Conservation (phyloP, 139 green algal species). For the Picochlorum sp. region DNA sequence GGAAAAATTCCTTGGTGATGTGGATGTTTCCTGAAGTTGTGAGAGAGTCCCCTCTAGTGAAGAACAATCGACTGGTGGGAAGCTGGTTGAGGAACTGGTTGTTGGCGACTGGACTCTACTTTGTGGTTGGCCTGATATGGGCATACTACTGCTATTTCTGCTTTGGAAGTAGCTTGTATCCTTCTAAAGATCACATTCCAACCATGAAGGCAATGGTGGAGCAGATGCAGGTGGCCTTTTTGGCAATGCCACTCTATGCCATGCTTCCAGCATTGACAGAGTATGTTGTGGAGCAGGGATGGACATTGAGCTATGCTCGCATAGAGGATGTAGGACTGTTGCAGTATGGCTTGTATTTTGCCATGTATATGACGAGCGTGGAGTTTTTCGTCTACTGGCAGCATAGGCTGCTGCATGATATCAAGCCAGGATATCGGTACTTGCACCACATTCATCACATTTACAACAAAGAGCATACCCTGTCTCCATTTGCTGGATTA, state of each 20-base stretch:
- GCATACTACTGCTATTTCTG: slow-evolving; percentile 71
- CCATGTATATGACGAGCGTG: slow-evolving; percentile 78
- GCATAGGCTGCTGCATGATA: slow-evolving; percentile 80
- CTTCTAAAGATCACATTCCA: slow-evolving; percentile 48
- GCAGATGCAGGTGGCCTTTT: slow-evolving; percentile 71
- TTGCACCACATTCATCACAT: slow-evolving; percentile 89
- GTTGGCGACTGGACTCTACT: slow-evolving; percentile 64
- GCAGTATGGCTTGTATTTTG: slow-evolving; percentile 64
- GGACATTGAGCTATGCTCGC: slow-evolving; percentile 64
- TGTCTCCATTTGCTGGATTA: slow-evolving; percentile 91
- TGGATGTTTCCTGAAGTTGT: slow-evolving; percentile 21
- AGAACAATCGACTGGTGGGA: too few relatives aligned
- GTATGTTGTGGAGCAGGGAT: slow-evolving; percentile 67
- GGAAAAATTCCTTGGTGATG: slow-evolving; percentile 72
- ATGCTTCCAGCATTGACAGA: slow-evolving; percentile 72
- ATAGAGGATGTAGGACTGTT: slow-evolving; percentile 54
- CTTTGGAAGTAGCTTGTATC: slow-evolving; percentile 59
- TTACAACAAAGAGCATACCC: slow-evolving; percentile 97
- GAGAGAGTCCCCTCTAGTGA: neutral
- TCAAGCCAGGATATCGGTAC: slow-evolving; percentile 42
- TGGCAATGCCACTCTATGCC: slow-evolving; percentile 78
- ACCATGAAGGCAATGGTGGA: slow-evolving; percentile 42
- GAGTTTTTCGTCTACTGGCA: slow-evolving; percentile 95
- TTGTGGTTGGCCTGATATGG: slow-evolving; percentile 54
- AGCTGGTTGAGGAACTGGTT: slow-evolving; percentile 75